phyloP scores from a whole-genome alignment of 345 rosid species.

The Anastatica hierochuntica region DNA sequence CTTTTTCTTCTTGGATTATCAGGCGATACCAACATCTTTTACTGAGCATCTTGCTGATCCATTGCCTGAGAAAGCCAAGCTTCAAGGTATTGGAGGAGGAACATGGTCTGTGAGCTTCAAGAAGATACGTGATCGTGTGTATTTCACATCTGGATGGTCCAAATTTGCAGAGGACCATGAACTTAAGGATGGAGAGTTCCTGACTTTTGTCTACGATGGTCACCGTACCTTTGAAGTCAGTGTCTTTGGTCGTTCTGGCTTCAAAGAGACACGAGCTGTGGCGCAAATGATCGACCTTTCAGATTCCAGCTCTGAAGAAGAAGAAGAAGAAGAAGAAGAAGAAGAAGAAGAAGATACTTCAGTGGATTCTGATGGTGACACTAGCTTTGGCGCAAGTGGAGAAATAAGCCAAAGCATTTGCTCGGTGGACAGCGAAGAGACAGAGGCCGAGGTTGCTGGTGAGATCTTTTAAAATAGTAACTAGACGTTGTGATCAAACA shows the following conservation, averaged over 20 bases:
- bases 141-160: conserved; percentile 14
- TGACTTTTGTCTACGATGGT: conserved; percentile 18
- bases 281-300: neutral
- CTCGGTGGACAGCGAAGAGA: neutral
- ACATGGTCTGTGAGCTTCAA: conserved; percentile 6
- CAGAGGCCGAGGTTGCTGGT: neutral
- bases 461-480: neutral
- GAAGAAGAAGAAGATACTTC: neutral
- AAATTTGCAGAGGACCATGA: conserved; percentile 13
- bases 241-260: neutral
- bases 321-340: no score
- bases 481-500: neutral
- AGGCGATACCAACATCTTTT: conserved; percentile 12
- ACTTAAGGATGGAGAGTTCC: conserved; percentile 15
- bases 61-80: neutral
- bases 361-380: neutral
- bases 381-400: no score
- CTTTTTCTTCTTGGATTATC: neutral
- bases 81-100: conserved; percentile 13
- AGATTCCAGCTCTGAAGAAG: no score
- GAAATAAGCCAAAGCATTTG: conserved; percentile 6
- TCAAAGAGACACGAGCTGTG: conserved; percentile 14
- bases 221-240: conserved; percentile 14
- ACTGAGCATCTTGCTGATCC: conserved; percentile 6
- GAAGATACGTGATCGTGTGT: neutral